Percentiles rank a stretch among this genome's conserved stretches.
Conservation (phyloP, 208 protist species). For the Leishmania guyanensis region DNA sequence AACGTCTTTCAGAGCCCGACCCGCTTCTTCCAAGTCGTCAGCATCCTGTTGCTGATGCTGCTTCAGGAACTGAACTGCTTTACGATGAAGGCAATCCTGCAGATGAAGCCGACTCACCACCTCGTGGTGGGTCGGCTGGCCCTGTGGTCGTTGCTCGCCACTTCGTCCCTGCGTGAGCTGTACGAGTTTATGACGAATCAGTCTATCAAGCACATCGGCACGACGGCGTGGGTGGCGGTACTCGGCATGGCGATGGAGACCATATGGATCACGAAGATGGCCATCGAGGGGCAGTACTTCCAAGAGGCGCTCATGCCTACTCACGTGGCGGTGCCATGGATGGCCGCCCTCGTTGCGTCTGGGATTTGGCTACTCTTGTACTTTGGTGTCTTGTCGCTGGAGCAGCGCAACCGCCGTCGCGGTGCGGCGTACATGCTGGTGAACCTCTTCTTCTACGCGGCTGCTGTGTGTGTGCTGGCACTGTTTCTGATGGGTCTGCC, state of each 20-base stretch:
- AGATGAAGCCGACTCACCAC: slow-evolving; percentile 83
- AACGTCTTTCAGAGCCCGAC: slow-evolving; percentile 80
- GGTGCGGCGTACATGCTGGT: slow-evolving; percentile 28
- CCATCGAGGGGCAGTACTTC: slow-evolving; percentile 81
- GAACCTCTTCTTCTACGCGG: slow-evolving; percentile 70
- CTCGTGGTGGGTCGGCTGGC: slow-evolving; percentile 89
- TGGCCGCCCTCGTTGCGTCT: slow-evolving; percentile 52
- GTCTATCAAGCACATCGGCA: slow-evolving; percentile 81
- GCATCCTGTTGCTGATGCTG: slow-evolving; percentile 82
- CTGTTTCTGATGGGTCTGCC: slow-evolving; percentile 84
- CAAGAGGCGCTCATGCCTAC: slow-evolving; percentile 54
- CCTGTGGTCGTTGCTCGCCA: slow-evolving; percentile 86
- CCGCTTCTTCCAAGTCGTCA: slow-evolving; percentile 67
- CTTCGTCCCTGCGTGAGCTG: slow-evolving; percentile 90
- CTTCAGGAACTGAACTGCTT: slow-evolving; percentile 96
- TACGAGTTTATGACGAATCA: slow-evolving; percentile 92
- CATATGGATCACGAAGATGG: slow-evolving; percentile 73
- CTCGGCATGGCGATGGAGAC: slow-evolving; percentile 78
- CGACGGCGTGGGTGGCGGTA: slow-evolving; percentile 88
- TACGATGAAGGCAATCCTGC: slow-evolving; percentile 96
- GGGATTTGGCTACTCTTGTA: slow-evolving; percentile 69
- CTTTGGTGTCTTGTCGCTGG: slow-evolving; percentile 63
- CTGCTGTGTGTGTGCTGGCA: slow-evolving; percentile 46
- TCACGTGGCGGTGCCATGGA: slow-evolving; percentile 77
- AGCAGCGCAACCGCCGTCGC: slow-evolving; percentile 38